Conservation (phyloP, 371 early-diverging fungal genomes). For the Smittium mucronatum region DNA sequence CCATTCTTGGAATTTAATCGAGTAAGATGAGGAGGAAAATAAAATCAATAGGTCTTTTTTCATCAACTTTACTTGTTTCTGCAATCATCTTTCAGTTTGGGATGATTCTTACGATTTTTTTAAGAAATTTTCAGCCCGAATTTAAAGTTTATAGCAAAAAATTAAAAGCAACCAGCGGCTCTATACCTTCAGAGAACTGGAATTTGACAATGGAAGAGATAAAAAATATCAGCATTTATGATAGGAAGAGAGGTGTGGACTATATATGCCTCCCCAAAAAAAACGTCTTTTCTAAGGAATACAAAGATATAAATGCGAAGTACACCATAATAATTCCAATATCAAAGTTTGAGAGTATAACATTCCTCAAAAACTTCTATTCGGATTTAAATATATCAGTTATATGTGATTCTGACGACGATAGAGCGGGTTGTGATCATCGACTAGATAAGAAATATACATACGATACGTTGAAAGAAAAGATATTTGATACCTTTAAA, state of each 20-base stretch:
- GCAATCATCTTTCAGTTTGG: too few species aligned
- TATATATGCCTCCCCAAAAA: not conserved
- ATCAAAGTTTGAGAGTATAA: not conserved
- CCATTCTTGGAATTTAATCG: too few species aligned
- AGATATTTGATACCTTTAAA: not conserved
- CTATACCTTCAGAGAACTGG: too few species aligned
- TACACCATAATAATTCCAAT: constrained; percentile 4
- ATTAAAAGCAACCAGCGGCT: too few species aligned
- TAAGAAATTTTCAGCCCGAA: too few species aligned
- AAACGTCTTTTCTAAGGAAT: not conserved
- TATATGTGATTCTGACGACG: constrained; percentile 1
- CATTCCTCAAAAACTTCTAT: constrained; percentile 1
- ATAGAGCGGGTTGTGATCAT: not conserved
- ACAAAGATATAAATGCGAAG: not conserved
- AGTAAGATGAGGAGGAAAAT: too few species aligned
- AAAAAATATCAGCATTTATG: not conserved
- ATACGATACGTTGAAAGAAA: not conserved
- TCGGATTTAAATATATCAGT: constrained; percentile 1
- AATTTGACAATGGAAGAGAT: not conserved
- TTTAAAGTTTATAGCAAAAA: too few species aligned
- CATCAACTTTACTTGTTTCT: too few species aligned
- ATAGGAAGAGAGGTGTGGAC: not conserved
- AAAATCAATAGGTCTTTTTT: too few species aligned
- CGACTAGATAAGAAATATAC: not conserved
- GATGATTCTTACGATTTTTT: too few species aligned